Conservation (phyloP, 768 basidiomycete species). For the Chalciporus pseudorubinellus region DNA sequence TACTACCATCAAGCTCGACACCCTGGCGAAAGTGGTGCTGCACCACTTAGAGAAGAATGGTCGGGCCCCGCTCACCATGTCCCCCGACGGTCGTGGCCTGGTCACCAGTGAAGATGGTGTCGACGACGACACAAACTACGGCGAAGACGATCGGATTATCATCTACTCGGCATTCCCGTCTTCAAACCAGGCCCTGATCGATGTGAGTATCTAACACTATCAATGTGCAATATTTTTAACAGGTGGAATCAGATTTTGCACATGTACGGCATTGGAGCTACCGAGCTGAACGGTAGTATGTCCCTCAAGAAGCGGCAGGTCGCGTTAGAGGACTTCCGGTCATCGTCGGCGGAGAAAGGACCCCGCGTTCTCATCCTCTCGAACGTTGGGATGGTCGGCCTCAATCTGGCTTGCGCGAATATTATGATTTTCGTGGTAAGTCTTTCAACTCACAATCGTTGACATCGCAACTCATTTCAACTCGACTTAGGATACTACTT, state of each 20-base stretch:
- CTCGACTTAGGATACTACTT: constrained; percentile 16
- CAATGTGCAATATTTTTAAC: not conserved
- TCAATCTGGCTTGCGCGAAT: constrained; percentile 17
- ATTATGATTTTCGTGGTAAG: constrained; percentile 12
- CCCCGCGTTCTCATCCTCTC: constrained; percentile 14
- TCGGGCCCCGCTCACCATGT: not conserved
- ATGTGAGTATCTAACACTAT: constrained; percentile 2
- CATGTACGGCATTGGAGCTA: constrained; percentile 1
- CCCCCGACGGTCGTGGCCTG: not conserved
- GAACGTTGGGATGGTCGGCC: constrained; percentile 8
- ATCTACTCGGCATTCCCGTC: constrained; percentile 11
- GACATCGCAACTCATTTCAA: too few species aligned
- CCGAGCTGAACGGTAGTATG: constrained; percentile 8
- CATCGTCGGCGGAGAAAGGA: not conserved
- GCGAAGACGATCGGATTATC: constrained; percentile 9
- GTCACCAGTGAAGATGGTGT: not conserved
- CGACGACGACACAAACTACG: not conserved
- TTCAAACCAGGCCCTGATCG: not conserved
- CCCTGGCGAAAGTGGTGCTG: not conserved
- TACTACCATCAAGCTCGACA: constrained; percentile 7
- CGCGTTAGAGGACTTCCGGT: not conserved
- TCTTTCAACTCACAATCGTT: not conserved
- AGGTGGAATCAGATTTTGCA: constrained; percentile 4
- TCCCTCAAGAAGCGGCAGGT: not conserved
- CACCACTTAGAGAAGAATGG: constrained; percentile 2